These are phyloP conservation scores for Endocladia muricata DNA, from an alignment of 31 red algal genomes.

Conservation along the genomic window DNA sequence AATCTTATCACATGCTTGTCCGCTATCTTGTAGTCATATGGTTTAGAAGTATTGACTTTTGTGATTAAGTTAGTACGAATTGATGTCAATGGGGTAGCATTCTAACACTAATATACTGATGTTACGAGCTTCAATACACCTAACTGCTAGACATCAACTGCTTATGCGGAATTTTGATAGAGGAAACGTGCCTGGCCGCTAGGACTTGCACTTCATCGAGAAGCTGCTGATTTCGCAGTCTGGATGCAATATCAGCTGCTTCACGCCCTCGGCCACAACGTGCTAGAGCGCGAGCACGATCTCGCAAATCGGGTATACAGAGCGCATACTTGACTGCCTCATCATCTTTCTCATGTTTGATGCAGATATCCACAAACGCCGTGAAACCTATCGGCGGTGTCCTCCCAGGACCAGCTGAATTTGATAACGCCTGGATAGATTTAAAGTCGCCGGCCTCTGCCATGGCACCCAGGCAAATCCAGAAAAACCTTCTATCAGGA, in stretches of 20 bases:
- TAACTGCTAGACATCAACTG: no score
- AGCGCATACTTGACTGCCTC: conserved; percentile 65
- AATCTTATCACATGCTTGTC: no score
- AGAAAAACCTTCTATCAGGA: conserved; percentile 63
- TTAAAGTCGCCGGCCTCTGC: conserved; percentile 59
- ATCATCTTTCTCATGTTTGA: conserved; percentile 57
- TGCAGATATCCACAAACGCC: conserved; percentile 70
- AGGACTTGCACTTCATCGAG: conserved; percentile 65
- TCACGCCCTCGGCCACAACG: conserved; percentile 58
- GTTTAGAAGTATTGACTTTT: no score
- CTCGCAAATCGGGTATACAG: conserved; percentile 58
- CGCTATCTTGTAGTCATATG: no score
- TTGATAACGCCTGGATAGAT: conserved; percentile 52
- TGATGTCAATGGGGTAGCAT: no score
- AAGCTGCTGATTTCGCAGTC: conserved; percentile 54
- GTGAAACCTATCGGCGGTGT: conserved; percentile 73
- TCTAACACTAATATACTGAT: no score
- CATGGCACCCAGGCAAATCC: conserved; percentile 60
- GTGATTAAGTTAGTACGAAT: no score
- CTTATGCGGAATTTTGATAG: no score
- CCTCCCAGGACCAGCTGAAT: conserved; percentile 21
- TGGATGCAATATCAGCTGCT: conserved; percentile 74
- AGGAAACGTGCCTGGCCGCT: conserved; percentile 47
- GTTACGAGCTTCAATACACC: no score
- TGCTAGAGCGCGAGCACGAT: conserved; percentile 66